phyloP scores from a whole-genome alignment of 768 basidiomycete species.

The Serpula lacrymans region DNA sequence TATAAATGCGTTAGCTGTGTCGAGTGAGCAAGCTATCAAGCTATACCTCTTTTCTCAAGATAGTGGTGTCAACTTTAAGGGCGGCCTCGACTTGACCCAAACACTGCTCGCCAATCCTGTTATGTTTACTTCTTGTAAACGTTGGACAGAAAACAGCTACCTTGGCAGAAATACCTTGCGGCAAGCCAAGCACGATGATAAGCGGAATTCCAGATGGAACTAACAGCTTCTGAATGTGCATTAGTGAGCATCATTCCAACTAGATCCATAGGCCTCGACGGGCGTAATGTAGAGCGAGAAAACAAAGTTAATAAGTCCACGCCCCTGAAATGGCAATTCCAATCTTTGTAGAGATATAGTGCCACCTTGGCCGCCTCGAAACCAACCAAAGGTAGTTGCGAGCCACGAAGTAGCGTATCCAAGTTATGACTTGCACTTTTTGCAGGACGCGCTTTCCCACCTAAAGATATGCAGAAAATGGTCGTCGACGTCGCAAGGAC shows the following conservation, averaged over 20 bases:
- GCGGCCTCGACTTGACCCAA: background rate
- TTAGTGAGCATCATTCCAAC: slow-evolving; percentile 14
- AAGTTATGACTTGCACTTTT: no score
- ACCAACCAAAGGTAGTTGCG: slow-evolving; percentile 23
- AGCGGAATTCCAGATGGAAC: slow-evolving; percentile 16
- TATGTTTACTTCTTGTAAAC: background rate
- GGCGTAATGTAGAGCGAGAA: slow-evolving; percentile 13
- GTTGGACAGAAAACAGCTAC: background rate
- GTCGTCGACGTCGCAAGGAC: no score
- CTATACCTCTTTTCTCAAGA: slow-evolving; percentile 15
- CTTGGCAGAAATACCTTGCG: slow-evolving; percentile 24
- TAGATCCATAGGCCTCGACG: slow-evolving; percentile 25
- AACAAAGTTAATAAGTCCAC: slow-evolving; percentile 35
- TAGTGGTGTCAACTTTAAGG: slow-evolving; percentile 13
- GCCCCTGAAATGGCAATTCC: slow-evolving; percentile 27
- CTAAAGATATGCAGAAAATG: no score
- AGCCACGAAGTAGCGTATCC: slow-evolving; percentile 14
- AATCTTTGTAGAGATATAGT: slow-evolving; percentile 25
- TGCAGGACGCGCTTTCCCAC: no score
- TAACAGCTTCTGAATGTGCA: slow-evolving; percentile 8
- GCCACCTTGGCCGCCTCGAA: slow-evolving; percentile 37
- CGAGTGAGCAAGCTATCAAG: background rate
- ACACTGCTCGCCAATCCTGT: slow-evolving; percentile 22
- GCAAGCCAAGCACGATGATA: slow-evolving; percentile 40
- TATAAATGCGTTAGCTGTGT: slow-evolving; percentile 8